These are phyloP conservation scores for Mycena citricolor DNA, from an alignment of 1,284 basidiomycete species.

Conservation along the genomic window DNA sequence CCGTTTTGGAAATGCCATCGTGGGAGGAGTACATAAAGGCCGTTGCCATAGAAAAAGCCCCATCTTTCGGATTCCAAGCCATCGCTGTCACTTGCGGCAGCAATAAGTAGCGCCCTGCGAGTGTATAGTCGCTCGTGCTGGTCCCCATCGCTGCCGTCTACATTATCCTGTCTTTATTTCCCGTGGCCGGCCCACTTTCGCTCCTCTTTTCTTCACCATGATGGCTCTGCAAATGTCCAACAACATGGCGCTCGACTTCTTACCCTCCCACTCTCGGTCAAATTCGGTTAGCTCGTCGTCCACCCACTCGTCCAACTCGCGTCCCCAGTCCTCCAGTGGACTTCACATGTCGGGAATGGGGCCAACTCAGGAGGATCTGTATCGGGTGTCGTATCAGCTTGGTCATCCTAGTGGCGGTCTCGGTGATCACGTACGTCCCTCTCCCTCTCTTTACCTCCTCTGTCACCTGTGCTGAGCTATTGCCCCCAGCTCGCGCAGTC, in stretches of 20 bases:
- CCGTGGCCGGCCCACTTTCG: constrained; percentile 20
- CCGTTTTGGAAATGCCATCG: too few species aligned
- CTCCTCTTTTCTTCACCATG: constrained; percentile 12
- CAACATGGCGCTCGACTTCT: constrained; percentile 67
- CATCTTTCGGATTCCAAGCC: too few species aligned
- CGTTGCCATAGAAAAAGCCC: too few species aligned
- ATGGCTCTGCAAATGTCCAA: constrained; percentile 22
- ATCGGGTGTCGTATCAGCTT: constrained; percentile 59
- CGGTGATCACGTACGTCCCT: constrained; percentile 36
- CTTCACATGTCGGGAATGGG: constrained; percentile 49
- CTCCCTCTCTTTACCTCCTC: constrained; percentile 19
- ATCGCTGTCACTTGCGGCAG: background rate
- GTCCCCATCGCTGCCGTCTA: constrained; percentile 12
- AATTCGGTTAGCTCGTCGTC: constrained; percentile 74
- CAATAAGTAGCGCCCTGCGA: background rate
- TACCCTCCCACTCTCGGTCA: constrained; percentile 71
- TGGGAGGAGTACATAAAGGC: too few species aligned
- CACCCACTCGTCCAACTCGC: constrained; percentile 66
- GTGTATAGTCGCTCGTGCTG: constrained; percentile 8
- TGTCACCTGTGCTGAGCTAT: constrained; percentile 26
- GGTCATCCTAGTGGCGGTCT: constrained; percentile 23
- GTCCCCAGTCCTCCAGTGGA: constrained; percentile 75
- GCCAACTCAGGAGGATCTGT: constrained; percentile 62
- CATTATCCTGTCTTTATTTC: constrained; percentile 18
- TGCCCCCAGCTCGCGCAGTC: constrained; percentile 55